phyloP scores from a whole-genome alignment of 1,139 yeast species.

The Blastobotrys serpentis region DNA sequence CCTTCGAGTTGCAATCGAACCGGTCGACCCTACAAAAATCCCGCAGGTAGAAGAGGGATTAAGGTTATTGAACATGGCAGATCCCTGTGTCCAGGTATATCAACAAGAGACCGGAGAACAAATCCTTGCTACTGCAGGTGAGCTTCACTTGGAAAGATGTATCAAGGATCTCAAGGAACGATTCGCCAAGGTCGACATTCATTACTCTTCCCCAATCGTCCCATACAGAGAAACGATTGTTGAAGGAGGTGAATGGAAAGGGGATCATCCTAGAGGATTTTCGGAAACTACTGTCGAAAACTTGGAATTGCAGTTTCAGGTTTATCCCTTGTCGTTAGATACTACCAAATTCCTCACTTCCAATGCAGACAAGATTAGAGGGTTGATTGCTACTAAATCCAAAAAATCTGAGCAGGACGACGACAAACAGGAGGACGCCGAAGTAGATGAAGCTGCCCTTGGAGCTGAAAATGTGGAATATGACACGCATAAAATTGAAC shows the following conservation, averaged over 20 bases:
- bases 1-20: constrained; percentile 91
- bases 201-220: constrained; percentile 87
- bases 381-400: constrained; percentile 25
- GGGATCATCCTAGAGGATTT: constrained; percentile 37
- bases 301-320: constrained; percentile 45
- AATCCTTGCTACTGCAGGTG: constrained; percentile 93
- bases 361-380: constrained; percentile 45
- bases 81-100: constrained; percentile 87
- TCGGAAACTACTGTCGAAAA: constrained; percentile 50
- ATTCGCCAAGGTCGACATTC: constrained; percentile 88
- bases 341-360: constrained; percentile 52
- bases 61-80: constrained; percentile 76
- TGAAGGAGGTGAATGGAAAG: constrained; percentile 29
- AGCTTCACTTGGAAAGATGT: constrained; percentile 87
- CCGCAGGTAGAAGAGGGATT: constrained; percentile 76
- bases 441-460: constrained; percentile 25
- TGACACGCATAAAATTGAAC: constrained; percentile 29
- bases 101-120: constrained; percentile 89
- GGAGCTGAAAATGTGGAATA: constrained; percentile 25
- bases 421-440: constrained; percentile 11
- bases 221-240: constrained; percentile 90
- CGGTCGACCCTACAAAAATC: constrained; percentile 80
- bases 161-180: constrained; percentile 83
- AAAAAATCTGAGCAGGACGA: constrained; percentile 5
- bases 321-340: constrained; percentile 56